Conservation (phyloP, 768 basidiomycete genomes). For the Leccinum broughii region DNA sequence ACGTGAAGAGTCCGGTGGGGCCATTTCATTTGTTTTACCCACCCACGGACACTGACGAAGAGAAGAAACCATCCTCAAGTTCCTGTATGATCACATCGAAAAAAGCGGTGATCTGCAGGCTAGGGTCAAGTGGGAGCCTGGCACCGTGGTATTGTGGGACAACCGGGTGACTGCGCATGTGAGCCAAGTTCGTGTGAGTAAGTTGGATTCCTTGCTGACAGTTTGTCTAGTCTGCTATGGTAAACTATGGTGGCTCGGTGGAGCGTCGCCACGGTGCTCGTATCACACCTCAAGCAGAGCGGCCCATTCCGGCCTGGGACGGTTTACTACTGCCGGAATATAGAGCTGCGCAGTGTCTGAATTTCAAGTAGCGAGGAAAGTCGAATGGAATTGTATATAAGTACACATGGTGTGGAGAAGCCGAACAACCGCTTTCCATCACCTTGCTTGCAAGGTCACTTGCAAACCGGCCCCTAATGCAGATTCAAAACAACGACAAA, state of each 20-base stretch:
- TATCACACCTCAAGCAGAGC: constrained; percentile 82
- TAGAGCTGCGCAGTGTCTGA: not conserved
- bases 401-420: too few species aligned
- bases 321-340: constrained; percentile 40
- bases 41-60: not conserved
- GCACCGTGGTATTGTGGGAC: constrained; percentile 84
- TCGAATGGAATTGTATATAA: not conserved
- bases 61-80: constrained; percentile 60
- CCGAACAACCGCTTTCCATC: too few species aligned
- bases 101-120: constrained; percentile 79
- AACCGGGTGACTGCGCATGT: constrained; percentile 73
- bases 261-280: constrained; percentile 77
- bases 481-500: too few species aligned
- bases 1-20: constrained; percentile 74
- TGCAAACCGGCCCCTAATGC: too few species aligned
- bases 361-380: not conserved
- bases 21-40: constrained; percentile 1
- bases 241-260: constrained; percentile 56
- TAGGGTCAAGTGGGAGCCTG: constrained; percentile 72
- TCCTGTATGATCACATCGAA: constrained; percentile 75
- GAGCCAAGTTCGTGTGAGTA: constrained; percentile 28
- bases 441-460: too few species aligned
- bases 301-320: constrained; percentile 62
- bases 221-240: constrained; percentile 58
- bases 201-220: not conserved